A percentile compares a stretch with the other conserved stretches of the same genome.
Evolutionary conservation across 345 rosid species (phyloP).

Genomic region (Bruguiera sexangula): DNA sequence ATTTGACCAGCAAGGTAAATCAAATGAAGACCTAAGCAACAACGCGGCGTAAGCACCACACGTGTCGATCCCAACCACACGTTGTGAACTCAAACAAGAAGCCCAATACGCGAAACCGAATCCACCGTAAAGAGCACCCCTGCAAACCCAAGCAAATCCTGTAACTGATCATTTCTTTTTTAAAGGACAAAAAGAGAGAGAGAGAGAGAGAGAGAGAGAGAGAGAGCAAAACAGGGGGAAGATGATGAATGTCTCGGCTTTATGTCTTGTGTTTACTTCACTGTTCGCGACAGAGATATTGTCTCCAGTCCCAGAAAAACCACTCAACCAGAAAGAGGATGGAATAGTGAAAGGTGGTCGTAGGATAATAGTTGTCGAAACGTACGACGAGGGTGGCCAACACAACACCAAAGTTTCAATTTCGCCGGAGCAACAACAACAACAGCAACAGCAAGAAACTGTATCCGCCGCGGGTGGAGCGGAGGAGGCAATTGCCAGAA

Average conservation of each 20-base stretch:
- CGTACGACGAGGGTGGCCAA: conserved; percentile 51
- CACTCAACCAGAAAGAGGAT: conserved; percentile 10
- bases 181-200: too few species aligned
- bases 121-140: too few species aligned
- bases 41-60: too few species aligned
- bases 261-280: conserved; percentile 46
- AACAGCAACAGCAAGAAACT: too few species aligned
- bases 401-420: conserved; percentile 58
- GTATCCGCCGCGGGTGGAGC: conserved; percentile 13
- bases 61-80: too few species aligned
- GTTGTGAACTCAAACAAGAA: too few species aligned
- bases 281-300: conserved; percentile 49
- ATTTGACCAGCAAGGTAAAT: too few species aligned
- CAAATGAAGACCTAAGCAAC: too few species aligned
- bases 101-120: too few species aligned
- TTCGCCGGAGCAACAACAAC: conserved; percentile 32
- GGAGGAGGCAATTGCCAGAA: neutral
- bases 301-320: conserved; percentile 40
- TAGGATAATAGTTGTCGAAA: conserved; percentile 57
- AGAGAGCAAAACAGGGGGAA: neutral
- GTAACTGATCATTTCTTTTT: too few species aligned
- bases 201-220: too few species aligned
- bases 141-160: too few species aligned
- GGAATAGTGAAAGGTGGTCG: conserved; percentile 67
- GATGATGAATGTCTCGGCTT: conserved; percentile 53